phyloP scores from a whole-genome alignment of 441 rosid genomes.

The Rhodomyrtus psidioides region DNA sequence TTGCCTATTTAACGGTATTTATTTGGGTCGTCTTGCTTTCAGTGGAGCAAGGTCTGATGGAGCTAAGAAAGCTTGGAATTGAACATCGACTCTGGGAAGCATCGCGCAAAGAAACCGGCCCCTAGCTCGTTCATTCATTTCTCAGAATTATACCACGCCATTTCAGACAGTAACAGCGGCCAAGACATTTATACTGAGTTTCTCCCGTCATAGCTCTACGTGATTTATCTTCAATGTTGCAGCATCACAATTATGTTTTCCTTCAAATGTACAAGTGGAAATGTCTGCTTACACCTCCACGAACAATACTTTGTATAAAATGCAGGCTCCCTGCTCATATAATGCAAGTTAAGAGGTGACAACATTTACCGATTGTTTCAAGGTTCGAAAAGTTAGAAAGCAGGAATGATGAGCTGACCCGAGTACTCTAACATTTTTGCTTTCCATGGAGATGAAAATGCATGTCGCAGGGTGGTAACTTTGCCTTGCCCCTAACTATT shows the following conservation, averaged over 20 bases:
- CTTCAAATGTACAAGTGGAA: neutral
- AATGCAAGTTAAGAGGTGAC: neutral
- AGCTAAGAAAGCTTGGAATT: constrained; percentile 1
- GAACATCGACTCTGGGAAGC: constrained; percentile 8
- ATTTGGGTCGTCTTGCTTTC: neutral
- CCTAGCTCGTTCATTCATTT: neutral
- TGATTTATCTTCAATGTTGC: neutral
- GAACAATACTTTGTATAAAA: neutral
- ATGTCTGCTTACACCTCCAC: neutral
- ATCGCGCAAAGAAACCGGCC: neutral
- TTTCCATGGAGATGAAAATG: neutral
- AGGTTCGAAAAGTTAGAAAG: neutral
- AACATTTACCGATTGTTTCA: neutral
- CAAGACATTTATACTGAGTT: neutral
- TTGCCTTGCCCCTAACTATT: neutral
- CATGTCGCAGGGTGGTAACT: neutral
- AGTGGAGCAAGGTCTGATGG: constrained; percentile 3
- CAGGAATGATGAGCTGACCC: neutral
- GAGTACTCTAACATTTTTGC: neutral
- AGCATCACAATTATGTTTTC: neutral
- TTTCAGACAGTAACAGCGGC: neutral
- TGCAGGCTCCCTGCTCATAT: neutral
- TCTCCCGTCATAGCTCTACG: neutral
- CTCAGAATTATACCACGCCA: neutral
- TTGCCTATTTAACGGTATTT: neutral